Conservation (phyloP, 2,329 filamentous ascomycete genomes). For the Trichoderma sp. region DNA sequence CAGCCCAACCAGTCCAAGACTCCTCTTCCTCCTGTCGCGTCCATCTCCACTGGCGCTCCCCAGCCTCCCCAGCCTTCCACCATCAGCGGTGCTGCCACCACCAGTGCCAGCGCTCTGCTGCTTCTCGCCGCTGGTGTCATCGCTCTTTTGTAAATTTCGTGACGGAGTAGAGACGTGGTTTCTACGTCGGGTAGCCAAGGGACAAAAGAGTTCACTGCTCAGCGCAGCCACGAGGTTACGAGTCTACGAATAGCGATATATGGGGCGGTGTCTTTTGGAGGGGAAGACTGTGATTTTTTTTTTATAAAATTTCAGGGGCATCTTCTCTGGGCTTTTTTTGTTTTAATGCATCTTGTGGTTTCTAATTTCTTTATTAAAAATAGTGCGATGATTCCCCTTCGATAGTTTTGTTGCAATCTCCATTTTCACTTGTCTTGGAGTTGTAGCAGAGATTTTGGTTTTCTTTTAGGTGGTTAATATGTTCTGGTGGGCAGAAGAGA, state of each 20-base stretch:
- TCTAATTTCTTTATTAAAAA: constrained; percentile 17
- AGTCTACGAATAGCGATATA: constrained; percentile 28
- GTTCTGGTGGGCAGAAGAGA: neutral
- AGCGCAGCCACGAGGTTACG: constrained; percentile 36
- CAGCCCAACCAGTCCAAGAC: constrained; percentile 24
- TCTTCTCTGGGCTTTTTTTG: constrained; percentile 6
- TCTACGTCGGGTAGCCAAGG: constrained; percentile 19
- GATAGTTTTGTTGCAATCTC: constrained; percentile 21
- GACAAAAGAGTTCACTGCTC: constrained; percentile 20
- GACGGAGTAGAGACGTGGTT: constrained; percentile 27
- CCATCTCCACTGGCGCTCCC: constrained; percentile 19
- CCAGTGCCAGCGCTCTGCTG: constrained; percentile 37
- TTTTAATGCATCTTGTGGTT: constrained; percentile 10
- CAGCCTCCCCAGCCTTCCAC: constrained; percentile 25
- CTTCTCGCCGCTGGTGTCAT: constrained; percentile 36
- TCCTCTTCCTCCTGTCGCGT: constrained; percentile 12
- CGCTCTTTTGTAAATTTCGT: constrained; percentile 35
- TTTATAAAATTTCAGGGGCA: neutral
- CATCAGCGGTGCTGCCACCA: constrained; percentile 31
- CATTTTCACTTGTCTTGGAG: constrained; percentile 25
- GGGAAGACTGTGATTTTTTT: constrained; percentile 1
- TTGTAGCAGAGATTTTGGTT: constrained; percentile 26
- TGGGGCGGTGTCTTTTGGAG: constrained; percentile 13
- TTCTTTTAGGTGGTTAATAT: constrained; percentile 6
- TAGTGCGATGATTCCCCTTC: constrained; percentile 26